Percentiles rank a stretch among this genome's conserved stretches.
Evolutionary conservation across 129 eudicot genomes (phyloP).

Genomic region (Scalesia atractyloides): DNA sequence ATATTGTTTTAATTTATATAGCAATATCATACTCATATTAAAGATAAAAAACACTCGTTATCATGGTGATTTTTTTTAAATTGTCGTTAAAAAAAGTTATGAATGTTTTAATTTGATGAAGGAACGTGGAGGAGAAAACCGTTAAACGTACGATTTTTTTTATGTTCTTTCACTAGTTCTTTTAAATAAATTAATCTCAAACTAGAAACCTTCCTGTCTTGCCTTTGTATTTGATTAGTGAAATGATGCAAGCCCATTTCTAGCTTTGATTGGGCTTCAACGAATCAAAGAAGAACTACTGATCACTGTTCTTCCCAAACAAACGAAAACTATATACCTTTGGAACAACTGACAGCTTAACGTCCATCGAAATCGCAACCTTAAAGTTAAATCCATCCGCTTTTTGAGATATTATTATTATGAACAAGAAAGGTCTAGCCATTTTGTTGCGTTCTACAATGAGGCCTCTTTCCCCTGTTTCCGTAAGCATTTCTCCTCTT

Average conservation of each 20-base stretch:
- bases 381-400: background rate
- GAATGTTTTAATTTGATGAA: too few species aligned
- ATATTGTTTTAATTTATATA: too few species aligned
- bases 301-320: background rate
- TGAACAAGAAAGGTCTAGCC: constrained; percentile 82
- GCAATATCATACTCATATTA: too few species aligned
- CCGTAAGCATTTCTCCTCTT: constrained; percentile 43
- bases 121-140: too few species aligned
- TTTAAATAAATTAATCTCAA: too few species aligned
- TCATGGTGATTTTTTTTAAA: too few species aligned
- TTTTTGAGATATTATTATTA: constrained; percentile 11
- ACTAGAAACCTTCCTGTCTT: too few species aligned
- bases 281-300: background rate
- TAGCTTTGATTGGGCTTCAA: constrained; percentile 4
- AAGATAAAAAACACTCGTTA: too few species aligned
- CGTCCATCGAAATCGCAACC: background rate
- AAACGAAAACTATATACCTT: background rate
- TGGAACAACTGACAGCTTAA: constrained; percentile 1
- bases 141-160: too few species aligned
- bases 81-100: too few species aligned
- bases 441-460: constrained; percentile 87
- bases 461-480: constrained; percentile 63
- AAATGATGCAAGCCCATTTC: background rate
- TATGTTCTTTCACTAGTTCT: too few species aligned
- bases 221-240: too few species aligned